Base-by-base conservation (phyloP, 345 rosid species). In the Brassica nigra region DNA sequence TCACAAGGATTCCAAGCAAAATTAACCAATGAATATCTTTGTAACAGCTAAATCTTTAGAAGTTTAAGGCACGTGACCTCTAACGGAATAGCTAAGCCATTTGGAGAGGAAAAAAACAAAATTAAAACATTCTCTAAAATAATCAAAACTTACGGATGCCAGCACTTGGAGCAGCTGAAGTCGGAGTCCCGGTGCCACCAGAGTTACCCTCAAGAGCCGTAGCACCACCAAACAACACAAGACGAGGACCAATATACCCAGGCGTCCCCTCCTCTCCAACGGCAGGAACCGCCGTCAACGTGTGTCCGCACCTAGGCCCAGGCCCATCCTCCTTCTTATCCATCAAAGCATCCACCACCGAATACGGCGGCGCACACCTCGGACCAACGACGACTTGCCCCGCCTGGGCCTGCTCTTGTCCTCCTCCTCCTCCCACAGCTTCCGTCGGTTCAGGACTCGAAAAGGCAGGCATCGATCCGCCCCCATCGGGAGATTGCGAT, bases 191-290 rank as follows among this genome's bases (percentile, higher is more conserved):
- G 0, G 92, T 67, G 36, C 94, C 88, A 1, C 88, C 90, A 71
- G 98, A 88, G 71, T 90, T 93, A 29, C 97, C 98, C 86, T 91
- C 98, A 16, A 93, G 97, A 1, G 97, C 97, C 8, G 98, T 93
- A 11, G 98, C 98, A 64, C 98, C 98, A 29, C 98, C 98, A 4
- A 93, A 91, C 86, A 93, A 82, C 47, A 93, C 92, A 87, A 93
- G 85, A 84, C 98, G 89, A 14, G 95, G 97, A 52, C 98, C 98
- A 71, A 91, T 84, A 39, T 89, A 91, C 27, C 91, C 93, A 27
- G 90, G 85, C 71, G 91, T 49, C 69, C 98, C 98, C 62, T 93
- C 98, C 78, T 93, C 98, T 36, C 97, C 98, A n/a, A 93, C 92
- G 0, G 97, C 91, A 2, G 93, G 93, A 1, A 93, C 98, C 3